Percentiles rank a stretch among this genome's conserved stretches.
Conservation (phyloP, 1,284 basidiomycete species). For the Schizophyllum commune region DNA sequence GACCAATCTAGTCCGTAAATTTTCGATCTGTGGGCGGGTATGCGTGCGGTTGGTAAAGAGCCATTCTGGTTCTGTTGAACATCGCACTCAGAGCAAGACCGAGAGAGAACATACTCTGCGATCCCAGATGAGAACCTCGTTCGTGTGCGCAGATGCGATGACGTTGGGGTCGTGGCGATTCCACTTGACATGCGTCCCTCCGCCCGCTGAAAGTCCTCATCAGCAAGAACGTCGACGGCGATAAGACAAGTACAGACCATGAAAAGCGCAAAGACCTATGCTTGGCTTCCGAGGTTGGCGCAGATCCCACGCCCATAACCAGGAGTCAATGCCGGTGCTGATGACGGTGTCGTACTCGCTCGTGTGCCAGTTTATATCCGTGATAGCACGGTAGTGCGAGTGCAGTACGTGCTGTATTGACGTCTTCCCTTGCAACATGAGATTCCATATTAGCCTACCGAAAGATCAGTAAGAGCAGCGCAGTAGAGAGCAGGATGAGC, state of each 20-base stretch:
- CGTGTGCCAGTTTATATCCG: conserved; percentile 95
- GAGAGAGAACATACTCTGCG: conserved; percentile 46
- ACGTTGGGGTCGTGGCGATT: conserved; percentile 81
- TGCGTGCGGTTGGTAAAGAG: conserved; percentile 70
- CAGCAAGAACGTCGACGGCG: not conserved
- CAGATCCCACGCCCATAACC: conserved; percentile 88
- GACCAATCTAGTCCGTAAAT: conserved; percentile 98
- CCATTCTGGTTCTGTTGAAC: conserved; percentile 57
- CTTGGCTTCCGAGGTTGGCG: conserved; percentile 56
- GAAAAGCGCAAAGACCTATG: conserved; percentile 69
- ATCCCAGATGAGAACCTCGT: conserved; percentile 84
- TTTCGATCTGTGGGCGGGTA: conserved; percentile 78
- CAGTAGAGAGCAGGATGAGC: conserved; percentile 17
- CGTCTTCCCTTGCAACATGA: conserved; percentile 61
- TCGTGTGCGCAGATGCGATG: conserved; percentile 81
- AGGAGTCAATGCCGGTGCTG: conserved; percentile 74
- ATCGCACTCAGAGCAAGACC: not conserved
- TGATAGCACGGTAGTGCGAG: conserved; percentile 88
- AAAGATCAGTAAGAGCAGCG: conserved; percentile 1
- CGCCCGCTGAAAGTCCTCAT: conserved; percentile 35
- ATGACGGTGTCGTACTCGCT: conserved; percentile 71
- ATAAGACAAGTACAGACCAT: conserved; percentile 34
- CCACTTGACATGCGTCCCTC: conserved; percentile 95
- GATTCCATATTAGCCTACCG: conserved; percentile 85
- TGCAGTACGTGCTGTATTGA: conserved; percentile 77